Percentiles rank a stretch among this genome's conserved stretches.
phyloP scores from a whole-genome alignment of 1,284 basidiomycete species.

The Cutaneotrichosporon cutaneum region DNA sequence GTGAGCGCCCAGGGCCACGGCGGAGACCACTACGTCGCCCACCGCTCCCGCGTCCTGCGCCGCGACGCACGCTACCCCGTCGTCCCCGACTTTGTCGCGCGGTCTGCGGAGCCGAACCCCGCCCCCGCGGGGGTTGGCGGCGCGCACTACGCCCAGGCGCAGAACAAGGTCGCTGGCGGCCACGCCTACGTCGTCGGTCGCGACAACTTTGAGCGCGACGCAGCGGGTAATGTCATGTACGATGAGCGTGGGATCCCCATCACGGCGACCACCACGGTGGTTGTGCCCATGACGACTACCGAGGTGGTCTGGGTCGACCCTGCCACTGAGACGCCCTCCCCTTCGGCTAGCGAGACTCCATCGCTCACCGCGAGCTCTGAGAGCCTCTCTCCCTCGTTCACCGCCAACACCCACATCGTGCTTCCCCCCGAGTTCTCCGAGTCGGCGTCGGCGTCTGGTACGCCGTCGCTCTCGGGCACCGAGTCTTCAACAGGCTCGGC shows the following conservation, averaged over 20 bases:
- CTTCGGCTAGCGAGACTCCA: neutral
- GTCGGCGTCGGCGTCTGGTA: constrained; percentile 7
- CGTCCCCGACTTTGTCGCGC: neutral
- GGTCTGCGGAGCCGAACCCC: neutral
- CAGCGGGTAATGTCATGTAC: constrained; percentile 10
- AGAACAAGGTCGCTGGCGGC: constrained; percentile 1
- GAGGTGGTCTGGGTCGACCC: constrained; percentile 45
- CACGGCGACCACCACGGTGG: constrained; percentile 48
- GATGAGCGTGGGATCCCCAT: constrained; percentile 47
- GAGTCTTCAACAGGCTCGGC: constrained; percentile 4
- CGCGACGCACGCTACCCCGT: constrained; percentile 8
- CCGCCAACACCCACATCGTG: constrained; percentile 7
- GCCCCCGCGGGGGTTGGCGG: constrained; percentile 15
- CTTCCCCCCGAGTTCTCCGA: neutral
- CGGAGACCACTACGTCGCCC: constrained; percentile 24
- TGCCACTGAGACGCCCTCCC: constrained; percentile 10
- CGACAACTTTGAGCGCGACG: constrained; percentile 12
- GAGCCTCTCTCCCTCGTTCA: constrained; percentile 1
- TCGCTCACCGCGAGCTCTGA: neutral
- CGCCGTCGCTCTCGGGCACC: constrained; percentile 20
- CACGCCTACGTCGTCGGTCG: neutral
- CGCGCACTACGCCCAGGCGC: constrained; percentile 20
- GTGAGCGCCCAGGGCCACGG: constrained; percentile 11
- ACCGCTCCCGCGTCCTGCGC: constrained; percentile 8
- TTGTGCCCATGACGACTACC: constrained; percentile 44